phyloP scores from a whole-genome alignment of 176 grass and related monocot genomes.

The Oryza coarctata region DNA sequence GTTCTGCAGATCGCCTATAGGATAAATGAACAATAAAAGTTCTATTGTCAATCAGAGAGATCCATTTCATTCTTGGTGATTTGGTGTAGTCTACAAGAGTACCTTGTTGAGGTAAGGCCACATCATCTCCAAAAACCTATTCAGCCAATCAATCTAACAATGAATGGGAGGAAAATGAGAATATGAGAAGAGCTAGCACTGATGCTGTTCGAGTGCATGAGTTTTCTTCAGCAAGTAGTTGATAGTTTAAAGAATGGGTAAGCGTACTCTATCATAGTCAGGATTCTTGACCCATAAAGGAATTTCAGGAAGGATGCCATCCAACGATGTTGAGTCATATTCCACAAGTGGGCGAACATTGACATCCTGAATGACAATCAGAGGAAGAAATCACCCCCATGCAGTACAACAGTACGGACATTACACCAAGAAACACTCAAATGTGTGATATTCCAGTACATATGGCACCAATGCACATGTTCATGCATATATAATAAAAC shows the following conservation, averaged over 20 bases:
- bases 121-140: slow-evolving; percentile 83
- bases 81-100: slow-evolving; percentile 20
- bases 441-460: slow-evolving; percentile 4
- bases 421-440: slow-evolving; percentile 2
- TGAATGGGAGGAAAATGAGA: slow-evolving; percentile 15
- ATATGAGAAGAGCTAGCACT: background rate
- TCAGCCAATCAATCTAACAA: slow-evolving; percentile 93
- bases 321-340: slow-evolving; percentile 77
- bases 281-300: slow-evolving; percentile 96
- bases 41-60: slow-evolving; percentile 26
- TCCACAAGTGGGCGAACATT: slow-evolving; percentile 64
- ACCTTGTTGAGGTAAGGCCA: slow-evolving; percentile 98
- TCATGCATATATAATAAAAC: slow-evolving; percentile 2
- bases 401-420: background rate
- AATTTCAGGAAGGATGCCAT: slow-evolving; percentile 90
- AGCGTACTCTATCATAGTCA: slow-evolving; percentile 89
- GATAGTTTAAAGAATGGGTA: background rate
- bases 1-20: slow-evolving; percentile 87
- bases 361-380: slow-evolving; percentile 50
- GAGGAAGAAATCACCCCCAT: background rate
- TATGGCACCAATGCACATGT: slow-evolving; percentile 3
- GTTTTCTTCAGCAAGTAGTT: background rate
- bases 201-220: background rate
- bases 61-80: slow-evolving; percentile 3
- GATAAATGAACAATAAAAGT: slow-evolving; percentile 26